Evolutionary conservation across 139 green algal genomes (phyloP).

Genomic region (Chara braunii): DNA sequence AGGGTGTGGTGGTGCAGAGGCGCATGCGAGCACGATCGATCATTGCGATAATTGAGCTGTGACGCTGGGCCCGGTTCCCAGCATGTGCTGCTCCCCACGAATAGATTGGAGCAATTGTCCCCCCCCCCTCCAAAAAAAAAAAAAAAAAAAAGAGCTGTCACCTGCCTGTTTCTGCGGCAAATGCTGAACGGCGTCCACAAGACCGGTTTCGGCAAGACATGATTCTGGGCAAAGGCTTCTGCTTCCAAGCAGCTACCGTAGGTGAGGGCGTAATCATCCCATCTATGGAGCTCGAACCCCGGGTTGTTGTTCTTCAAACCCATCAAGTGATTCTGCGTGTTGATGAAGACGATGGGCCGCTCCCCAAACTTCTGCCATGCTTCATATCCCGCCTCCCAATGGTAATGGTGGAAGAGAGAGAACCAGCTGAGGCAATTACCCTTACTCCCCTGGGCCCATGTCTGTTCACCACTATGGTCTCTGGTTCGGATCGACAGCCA

Average conservation of each 20-base stretch:
- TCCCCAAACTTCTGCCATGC: background rate
- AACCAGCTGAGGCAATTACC: constrained; percentile 1
- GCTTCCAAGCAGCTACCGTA: background rate
- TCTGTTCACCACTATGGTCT: constrained; percentile 18
- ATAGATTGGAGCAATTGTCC: too few relatives aligned
- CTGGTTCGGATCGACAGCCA: constrained; percentile 10
- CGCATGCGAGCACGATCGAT: too few relatives aligned
- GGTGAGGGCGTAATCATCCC: background rate
- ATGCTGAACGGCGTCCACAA: background rate
- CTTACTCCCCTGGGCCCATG: constrained; percentile 26
- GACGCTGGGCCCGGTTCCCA: too few relatives aligned
- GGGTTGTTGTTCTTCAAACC: constrained; percentile 28
- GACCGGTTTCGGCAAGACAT: background rate
- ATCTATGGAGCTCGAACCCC: background rate
- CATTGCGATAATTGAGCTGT: too few relatives aligned
- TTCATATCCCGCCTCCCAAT: constrained; percentile 1
- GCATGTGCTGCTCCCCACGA: too few relatives aligned
- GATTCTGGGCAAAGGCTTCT: background rate
- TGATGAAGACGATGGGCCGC: constrained; percentile 15
- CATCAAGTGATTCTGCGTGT: constrained; percentile 31
- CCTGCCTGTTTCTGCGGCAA: too few relatives aligned
- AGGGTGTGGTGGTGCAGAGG: too few relatives aligned
- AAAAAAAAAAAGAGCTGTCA: too few relatives aligned
- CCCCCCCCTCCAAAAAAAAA: too few relatives aligned
- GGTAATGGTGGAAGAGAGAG: constrained; percentile 25